phyloP scores from a whole-genome alignment of 2,329 filamentous ascomycete species.

The Neopestalotiopsis sp. region DNA sequence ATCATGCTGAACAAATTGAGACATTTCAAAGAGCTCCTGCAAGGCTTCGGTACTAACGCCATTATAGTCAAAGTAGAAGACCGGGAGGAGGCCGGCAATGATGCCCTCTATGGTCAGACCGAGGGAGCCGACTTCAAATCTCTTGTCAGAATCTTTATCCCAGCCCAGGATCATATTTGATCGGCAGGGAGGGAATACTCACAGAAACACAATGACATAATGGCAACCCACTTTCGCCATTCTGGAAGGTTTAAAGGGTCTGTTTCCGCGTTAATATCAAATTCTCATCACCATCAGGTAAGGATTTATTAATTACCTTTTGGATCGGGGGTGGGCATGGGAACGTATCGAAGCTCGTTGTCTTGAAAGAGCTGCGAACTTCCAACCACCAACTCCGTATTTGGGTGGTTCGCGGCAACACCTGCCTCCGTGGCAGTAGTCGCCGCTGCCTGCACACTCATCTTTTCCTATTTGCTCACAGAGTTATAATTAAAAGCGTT shows the following conservation, averaged over 20 bases:
- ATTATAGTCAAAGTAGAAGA: constrained; percentile 42
- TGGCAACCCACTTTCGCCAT: constrained; percentile 39
- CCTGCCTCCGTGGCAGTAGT: neutral
- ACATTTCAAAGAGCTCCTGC: constrained; percentile 8
- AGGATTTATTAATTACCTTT: constrained; percentile 30
- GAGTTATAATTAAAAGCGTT: no score
- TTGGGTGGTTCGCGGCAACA: neutral
- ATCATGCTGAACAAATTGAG: constrained; percentile 18
- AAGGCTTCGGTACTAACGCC: constrained; percentile 37
- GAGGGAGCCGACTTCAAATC: constrained; percentile 31
- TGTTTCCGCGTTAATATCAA: constrained; percentile 13
- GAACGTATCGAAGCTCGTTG: constrained; percentile 28
- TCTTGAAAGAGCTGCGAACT: constrained; percentile 27
- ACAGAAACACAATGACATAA: constrained; percentile 37
- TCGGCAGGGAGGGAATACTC: constrained; percentile 21
- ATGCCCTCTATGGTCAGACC: constrained; percentile 35
- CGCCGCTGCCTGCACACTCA: neutral
- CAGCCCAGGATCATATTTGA: constrained; percentile 36
- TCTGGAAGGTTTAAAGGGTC: constrained; percentile 38
- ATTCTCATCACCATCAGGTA: neutral
- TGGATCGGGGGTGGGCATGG: constrained; percentile 36
- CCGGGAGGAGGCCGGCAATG: constrained; percentile 38
- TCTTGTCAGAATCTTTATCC: constrained; percentile 13
- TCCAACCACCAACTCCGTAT: constrained; percentile 27
- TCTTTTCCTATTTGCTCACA: neutral